These are phyloP conservation scores for Astraeus odoratus DNA, from an alignment of 768 basidiomycete species.

Conservation along the genomic window DNA sequence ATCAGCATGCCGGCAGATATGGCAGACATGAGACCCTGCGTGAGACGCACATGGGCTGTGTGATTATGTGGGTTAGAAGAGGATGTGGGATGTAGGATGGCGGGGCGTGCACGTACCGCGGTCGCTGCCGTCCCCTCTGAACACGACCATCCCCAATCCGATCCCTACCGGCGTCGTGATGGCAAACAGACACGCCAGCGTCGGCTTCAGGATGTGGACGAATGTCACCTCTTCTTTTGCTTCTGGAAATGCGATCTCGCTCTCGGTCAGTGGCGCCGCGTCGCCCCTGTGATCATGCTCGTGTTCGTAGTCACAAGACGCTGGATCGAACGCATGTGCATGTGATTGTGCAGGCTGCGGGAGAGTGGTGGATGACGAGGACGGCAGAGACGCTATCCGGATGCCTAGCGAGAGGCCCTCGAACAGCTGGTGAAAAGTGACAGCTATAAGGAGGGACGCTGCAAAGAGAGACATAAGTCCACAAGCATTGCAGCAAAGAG, in stretches of 20 bases:
- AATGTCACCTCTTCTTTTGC: slow-evolving; percentile 15
- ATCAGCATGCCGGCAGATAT: slow-evolving; percentile 79
- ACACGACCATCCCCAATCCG: slow-evolving; percentile 45
- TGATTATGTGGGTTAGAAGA: not conserved
- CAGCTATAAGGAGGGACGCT: slow-evolving; percentile 70
- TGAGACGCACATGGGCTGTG: slow-evolving; percentile 43
- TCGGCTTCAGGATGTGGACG: slow-evolving; percentile 38
- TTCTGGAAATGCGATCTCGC: not conserved
- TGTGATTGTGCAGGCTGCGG: not conserved
- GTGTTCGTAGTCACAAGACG: not conserved
- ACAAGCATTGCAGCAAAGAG: not conserved
- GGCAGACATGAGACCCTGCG: slow-evolving; percentile 74
- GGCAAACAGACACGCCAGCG: slow-evolving; percentile 58
- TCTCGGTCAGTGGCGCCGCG: not conserved
- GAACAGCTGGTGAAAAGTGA: slow-evolving; percentile 79
- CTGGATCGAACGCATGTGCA: not conserved
- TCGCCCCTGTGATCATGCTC: not conserved
- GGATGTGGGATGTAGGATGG: not conserved
- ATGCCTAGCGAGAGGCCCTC: slow-evolving; percentile 81
- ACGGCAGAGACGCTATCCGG: slow-evolving; percentile 63
- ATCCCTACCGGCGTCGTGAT: slow-evolving; percentile 72
- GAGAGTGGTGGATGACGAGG: slow-evolving; percentile 12
- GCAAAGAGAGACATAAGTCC: not conserved
- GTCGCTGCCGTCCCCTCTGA: slow-evolving; percentile 29
- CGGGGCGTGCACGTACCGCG: slow-evolving; percentile 16